Evolutionary conservation across 306 rosid genomes (phyloP), one percentile per base, ranked within the genome.

Genomic region (Ochetophila trinervis): DNA sequence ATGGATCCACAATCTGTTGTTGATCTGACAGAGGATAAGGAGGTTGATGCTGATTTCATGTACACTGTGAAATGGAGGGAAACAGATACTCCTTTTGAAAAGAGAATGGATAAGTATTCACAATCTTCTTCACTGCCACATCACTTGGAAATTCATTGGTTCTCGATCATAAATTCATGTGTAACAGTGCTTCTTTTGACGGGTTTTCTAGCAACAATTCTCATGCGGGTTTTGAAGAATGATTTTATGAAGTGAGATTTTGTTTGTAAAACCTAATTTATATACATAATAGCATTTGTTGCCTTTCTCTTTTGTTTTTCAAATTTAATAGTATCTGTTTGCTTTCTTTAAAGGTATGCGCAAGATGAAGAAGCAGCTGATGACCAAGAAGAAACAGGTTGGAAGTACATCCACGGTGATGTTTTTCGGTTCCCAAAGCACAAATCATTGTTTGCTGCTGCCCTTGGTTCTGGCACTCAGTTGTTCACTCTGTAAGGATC

Each of bases 301-400:
- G 61, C 36, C 42, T 57, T 54, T 61, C 66, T 6, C 68, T 48
- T 63, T 63, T 18, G 30, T 62, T 19, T 76, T 54, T 59, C 30
- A 22, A 53, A 47, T 37, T 67, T 52, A 44, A 67, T 16, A 14
- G 8, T 49, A 16, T 19, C 7, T 24, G n/a, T 56, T 34, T 54
- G 3, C 27, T 61, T 57, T 54, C 58, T 59, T 35, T 32, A 65
- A 65, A 89, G 98, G 85, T 89, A 92, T 69, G 98, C 96, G 11
- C 96, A 92, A 85, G 98, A 92, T 69, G 98, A 92, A 78, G 98
- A 89, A 84, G 92, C 96, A 62, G 96, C 90, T 53, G 96, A 92
- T 83, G 98, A 92, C 72, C 98, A 92, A 74, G 98, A 92, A 81
- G 96, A 92, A 79, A 92, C 98, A 0, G 98, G 98, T 37, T 92